Evolutionary conservation across 805 yeast species (phyloP), one percentile per base, ranked within the genome.

Genomic region (Candida odintsovae): DNA sequence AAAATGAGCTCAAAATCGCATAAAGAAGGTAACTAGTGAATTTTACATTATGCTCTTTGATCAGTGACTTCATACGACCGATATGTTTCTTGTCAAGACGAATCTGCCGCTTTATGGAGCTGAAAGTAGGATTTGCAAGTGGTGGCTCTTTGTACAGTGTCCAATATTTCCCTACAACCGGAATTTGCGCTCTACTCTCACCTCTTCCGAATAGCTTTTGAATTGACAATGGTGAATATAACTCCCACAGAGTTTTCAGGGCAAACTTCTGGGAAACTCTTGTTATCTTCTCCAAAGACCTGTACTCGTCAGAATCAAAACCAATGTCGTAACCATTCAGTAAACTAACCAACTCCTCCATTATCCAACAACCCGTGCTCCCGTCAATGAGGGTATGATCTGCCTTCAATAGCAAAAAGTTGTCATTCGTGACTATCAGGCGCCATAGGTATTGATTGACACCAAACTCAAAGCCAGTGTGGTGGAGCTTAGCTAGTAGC

Each of bases 381-480:
- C 51, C 51, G 42, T 48, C 51, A 15, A 39, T 2, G 22, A 45
- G 25, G 4, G 44, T 23, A 28, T 48, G 51, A 19, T 48, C 49
- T n/a, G 40, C 41, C 11, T 43, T 23, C 15, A 48, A 9, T 9
- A 48, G 31, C 1, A 48, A 8, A 46, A 46, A 48, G 3, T 19
- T 20, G 13, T 40, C 43, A 9, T 28, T 33, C 7, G 37, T 33
- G 37, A 33, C 13, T 10, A 16, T 19, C 12, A 33, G 19, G 4
- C 11, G 20, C 37, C 37, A 33, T 33, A 33, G 16, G 21, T 18
- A 33, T 33, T 19, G 19, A 12, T 33, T 33, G 8, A 18, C 21
- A 3, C 21, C 20, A 33, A 4, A 16, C 9, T 16, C 9, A 5
- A 33, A 33, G 11, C 21, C 21, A 16, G 16, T 16, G 4, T 11